Percentiles rank a stretch among this genome's conserved stretches.
These are phyloP conservation scores for Kazachstania psychrophila DNA, from an alignment of 805 yeast genomes.

Conservation along the genomic window DNA sequence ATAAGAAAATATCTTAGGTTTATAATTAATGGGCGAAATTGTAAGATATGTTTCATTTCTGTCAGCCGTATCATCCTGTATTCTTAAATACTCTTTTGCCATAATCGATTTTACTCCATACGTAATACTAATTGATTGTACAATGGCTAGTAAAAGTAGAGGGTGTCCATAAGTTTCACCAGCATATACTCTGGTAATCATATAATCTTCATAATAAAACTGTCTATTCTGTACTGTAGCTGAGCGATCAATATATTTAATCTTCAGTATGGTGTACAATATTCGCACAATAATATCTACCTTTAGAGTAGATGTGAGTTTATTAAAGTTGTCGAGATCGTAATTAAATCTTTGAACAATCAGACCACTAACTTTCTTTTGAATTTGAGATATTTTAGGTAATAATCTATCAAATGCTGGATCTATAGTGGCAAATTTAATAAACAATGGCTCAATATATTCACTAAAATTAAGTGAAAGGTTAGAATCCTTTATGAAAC, in stretches of 20 bases:
- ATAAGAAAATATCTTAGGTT: not conserved
- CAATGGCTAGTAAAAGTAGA: conserved; percentile 15
- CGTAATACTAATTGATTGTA: conserved; percentile 14
- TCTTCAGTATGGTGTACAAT: conserved; percentile 1
- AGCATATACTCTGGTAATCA: conserved; percentile 20
- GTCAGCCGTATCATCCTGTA: conserved; percentile 8
- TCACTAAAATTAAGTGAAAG: no score
- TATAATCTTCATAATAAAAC: conserved; percentile 15
- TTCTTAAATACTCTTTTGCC: conserved; percentile 13
- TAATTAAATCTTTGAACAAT: conserved; percentile 2
- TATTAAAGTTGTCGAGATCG: conserved; percentile 4
- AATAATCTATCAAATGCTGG: conserved; percentile 3
- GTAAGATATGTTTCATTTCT: not conserved
- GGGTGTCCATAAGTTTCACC: conserved; percentile 20
- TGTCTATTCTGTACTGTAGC: not conserved
- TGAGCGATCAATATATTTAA: not conserved
- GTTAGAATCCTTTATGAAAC: no score
- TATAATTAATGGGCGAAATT: not conserved
- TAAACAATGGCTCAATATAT: not conserved
- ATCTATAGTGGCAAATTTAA: conserved; percentile 3
- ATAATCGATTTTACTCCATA: conserved; percentile 11
- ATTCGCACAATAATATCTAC: not conserved
- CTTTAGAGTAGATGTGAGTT: not conserved
- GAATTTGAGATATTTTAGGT: not conserved
- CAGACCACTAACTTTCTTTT: conserved; percentile 6